These are phyloP conservation scores for Basidiobolus meristosporus DNA, from an alignment of 371 early-diverging fungal genomes.

Conservation along the genomic window DNA sequence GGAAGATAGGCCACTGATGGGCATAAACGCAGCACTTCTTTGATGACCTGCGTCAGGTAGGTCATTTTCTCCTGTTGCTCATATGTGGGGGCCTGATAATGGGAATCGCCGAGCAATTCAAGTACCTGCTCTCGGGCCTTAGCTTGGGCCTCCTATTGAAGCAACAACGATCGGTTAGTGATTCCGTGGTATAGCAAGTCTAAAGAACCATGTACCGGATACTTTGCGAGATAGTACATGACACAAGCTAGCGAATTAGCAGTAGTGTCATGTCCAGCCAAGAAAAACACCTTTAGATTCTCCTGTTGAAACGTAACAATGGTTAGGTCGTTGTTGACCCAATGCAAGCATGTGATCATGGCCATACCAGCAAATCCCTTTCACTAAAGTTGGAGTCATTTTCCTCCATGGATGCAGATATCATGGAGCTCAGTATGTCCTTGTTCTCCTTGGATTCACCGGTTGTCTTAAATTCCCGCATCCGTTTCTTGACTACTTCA, in stretches of 20 bases:
- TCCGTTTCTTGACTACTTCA: not conserved
- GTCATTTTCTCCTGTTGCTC: not conserved
- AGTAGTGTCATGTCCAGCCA: not conserved
- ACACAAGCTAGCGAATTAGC: constrained; percentile 13
- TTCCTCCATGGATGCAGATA: not conserved
- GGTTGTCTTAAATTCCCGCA: not conserved
- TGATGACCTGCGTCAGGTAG: not conserved
- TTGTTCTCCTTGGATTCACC: not conserved
- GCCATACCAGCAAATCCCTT: not conserved
- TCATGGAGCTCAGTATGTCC: not conserved
- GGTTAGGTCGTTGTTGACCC: not conserved
- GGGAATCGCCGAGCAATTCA: not conserved
- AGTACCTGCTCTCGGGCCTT: constrained; percentile 18
- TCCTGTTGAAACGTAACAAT: not conserved
- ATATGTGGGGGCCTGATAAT: not conserved
- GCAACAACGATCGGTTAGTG: too few relatives aligned
- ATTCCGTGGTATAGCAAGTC: too few relatives aligned
- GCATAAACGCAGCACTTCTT: constrained; percentile 1
- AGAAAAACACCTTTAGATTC: not conserved
- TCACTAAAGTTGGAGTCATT: not conserved
- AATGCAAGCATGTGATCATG: not conserved
- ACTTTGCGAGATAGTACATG: constrained; percentile 13
- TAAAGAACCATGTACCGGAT: too few relatives aligned
- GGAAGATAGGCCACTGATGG: too few relatives aligned
- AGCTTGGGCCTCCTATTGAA: constrained; percentile 13